Conservation (phyloP, 2,329 filamentous ascomycete species). For the Penicillium sp. region DNA sequence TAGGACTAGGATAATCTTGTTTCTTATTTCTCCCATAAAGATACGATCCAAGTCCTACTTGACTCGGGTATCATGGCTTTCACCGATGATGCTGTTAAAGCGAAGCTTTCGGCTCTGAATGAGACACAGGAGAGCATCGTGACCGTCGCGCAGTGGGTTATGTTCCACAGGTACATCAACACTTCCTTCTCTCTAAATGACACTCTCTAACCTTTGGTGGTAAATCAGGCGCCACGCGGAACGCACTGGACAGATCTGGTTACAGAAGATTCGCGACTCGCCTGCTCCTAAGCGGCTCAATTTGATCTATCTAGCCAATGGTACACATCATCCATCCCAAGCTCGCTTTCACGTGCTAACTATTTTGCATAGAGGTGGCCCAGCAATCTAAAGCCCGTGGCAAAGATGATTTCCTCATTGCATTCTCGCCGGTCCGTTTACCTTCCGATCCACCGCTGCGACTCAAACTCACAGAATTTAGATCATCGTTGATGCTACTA, state of each 20-base stretch:
- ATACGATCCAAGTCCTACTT: background rate
- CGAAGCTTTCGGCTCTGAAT: conserved; percentile 91
- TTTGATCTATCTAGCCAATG: conserved; percentile 91
- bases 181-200: conserved; percentile 15
- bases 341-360: conserved; percentile 21
- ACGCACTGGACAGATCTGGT: conserved; percentile 85
- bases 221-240: conserved; percentile 76
- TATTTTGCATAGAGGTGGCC: conserved; percentile 68
- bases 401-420: conserved; percentile 87
- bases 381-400: conserved; percentile 92
- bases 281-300: conserved; percentile 81
- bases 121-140: conserved; percentile 97
- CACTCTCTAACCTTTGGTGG: conserved; percentile 15
- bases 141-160: conserved; percentile 97
- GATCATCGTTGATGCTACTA: conserved; percentile 84
- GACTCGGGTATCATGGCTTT: conserved; percentile 67
- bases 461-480: conserved; percentile 30
- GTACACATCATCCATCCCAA: conserved; percentile 48
- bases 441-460: background rate
- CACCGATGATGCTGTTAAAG: conserved; percentile 89
- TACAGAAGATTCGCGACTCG: conserved; percentile 83
- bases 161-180: conserved; percentile 81
- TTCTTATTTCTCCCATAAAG: background rate
- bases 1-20: conserved; percentile 1
- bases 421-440: conserved; percentile 68